Evolutionary conservation across 2,329 filamentous ascomycete species (phyloP), one percentile per base, ranked within the genome.

Genomic region (Trichoderma semiorbis): DNA sequence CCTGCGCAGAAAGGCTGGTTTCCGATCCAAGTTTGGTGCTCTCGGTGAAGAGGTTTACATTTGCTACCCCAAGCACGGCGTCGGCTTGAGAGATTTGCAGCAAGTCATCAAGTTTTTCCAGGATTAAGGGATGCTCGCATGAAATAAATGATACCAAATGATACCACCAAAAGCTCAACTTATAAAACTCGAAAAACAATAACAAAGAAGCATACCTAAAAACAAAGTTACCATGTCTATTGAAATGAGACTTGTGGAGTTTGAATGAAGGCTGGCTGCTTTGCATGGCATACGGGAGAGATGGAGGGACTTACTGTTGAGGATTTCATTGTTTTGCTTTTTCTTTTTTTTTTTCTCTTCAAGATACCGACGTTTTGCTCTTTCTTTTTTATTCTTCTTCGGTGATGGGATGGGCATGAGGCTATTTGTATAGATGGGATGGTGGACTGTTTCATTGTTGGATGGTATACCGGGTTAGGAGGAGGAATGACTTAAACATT

Each of bases 101-200:
- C 93, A 94, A n/a, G 90, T 98, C 75, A 86, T 97, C 83, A 92
- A 91, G 79, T 97, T 97, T 84, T 96, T 97, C 80, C 92, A 95
- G 81, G 93, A 93, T 75, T 89, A 67, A 68, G 28, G 21, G n/a
- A 47, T 47, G 26, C 21, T n/a, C 24, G 21, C 18, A 63, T 24
- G n/a, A 55, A 26, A 18, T 14, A 66, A 34, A 32, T 14, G 64
- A 57, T 67, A 30, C 32, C 50, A 39, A 36, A 39, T 57, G 64
- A 67, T 67, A 67, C 64, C 64, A 57, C 32, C 32, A n/a, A 36
- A 43, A 43, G 39, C 39, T 43, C 39, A 10, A 43, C 8, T 16
- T 1, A 39, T 43, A 39, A 24, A 39, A 61, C 12, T 7, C 8
- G 10, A 26, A 36, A 61, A 34, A 36, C 16, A 60, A 47, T 5